Evolutionary conservation across 768 basidiomycete genomes (phyloP), one percentile per base, ranked within the genome.

Genomic region (Lentinula aciculospora): DNA sequence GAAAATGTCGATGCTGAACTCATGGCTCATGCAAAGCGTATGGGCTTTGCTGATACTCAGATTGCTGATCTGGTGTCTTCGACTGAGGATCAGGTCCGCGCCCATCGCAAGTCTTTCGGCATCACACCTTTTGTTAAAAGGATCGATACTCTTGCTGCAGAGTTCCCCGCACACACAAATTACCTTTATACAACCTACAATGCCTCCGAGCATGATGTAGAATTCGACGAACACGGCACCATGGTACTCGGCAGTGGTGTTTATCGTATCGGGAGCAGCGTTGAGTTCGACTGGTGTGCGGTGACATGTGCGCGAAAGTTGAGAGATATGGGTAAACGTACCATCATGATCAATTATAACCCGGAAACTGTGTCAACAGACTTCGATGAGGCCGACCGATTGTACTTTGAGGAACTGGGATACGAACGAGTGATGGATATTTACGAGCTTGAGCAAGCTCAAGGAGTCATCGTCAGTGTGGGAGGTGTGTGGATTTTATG

Each of bases 271-370:
- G 97, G 97, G 46, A 93, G 90, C 71, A 94, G 92, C 62, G 97
- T 99, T 68, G 97, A 99, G 77, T 99, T 99, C 69, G 97, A 99
- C 71, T 99, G 97, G 97, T 99, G 97, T 70, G 96, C 97, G n/a
- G 97, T 99, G 39, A 98, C 96, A 1, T 98, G 95, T 70, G 94
- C 94, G 13, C 81, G 97, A 60, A 89, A 89, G 69, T 83, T 99
- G 56, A 82, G 94, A 66, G 84, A 89, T 62, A 91, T 94, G 83
- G 94, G 95, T 70, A 88, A 90, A 68, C 86, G 86, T 74, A 98
- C 97, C 44, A 86, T 99, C 76, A 98, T 98, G 96, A 82, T 99
- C 81, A 99, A 99, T 79, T 99, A 99, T 74, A 99, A 98, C 74
- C 96, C 96, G 8, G 97, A 99, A 74, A 99, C 97, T 3, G 97